phyloP scores from a whole-genome alignment of 176 grass and related monocot genomes.

The Carex parvula region DNA sequence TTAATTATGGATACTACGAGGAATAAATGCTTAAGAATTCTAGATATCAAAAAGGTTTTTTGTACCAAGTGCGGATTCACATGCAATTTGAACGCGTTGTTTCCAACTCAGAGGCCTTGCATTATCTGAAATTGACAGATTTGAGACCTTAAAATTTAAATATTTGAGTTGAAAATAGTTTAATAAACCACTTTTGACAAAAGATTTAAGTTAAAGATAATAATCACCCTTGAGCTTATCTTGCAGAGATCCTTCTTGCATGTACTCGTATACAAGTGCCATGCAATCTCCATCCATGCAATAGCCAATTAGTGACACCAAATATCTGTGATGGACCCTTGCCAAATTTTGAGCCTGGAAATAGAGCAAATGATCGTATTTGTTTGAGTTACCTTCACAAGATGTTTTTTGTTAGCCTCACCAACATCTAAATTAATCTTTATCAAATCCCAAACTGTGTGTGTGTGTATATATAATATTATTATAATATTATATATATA shows the following conservation, averaged over 20 bases:
- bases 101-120: slow-evolving; percentile 14
- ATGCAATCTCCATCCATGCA: neutral
- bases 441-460: neutral
- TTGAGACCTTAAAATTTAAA: neutral
- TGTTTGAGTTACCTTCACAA: neutral
- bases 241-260: neutral
- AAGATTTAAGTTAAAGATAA: neutral
- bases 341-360: slow-evolving; percentile 15
- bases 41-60: neutral
- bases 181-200: neutral
- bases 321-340: slow-evolving; percentile 20
- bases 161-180: neutral
- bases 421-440: neutral
- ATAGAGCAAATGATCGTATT: neutral
- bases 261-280: neutral
- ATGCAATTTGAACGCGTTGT: slow-evolving; percentile 15
- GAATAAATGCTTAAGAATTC: neutral
- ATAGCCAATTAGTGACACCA: slow-evolving; percentile 22
- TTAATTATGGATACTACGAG: no score
- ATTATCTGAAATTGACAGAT: neutral
- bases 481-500: no score
- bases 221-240: neutral
- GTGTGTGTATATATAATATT: no score
- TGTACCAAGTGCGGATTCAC: slow-evolving; percentile 23
- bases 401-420: neutral